Conservation (phyloP, 139 green algal genomes). For the Chlamydomonas incerta region DNA sequence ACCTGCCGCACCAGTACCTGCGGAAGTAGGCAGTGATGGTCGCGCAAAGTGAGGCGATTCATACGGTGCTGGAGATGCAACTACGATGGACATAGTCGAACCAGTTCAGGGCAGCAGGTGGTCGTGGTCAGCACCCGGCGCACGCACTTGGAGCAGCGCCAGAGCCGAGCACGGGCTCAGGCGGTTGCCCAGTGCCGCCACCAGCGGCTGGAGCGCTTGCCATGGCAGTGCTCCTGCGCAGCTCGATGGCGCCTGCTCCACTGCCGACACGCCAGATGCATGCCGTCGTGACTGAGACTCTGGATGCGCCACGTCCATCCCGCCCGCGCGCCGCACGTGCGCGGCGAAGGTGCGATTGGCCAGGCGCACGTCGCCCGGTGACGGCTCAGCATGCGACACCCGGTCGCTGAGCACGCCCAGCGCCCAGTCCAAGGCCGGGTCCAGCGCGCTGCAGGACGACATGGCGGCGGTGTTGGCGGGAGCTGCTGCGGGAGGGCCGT, state of each 20-base stretch:
- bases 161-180: background rate
- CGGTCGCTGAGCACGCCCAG: slow-evolving; percentile 2
- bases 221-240: background rate
- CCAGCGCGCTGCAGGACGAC: background rate
- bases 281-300: too few species aligned
- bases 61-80: too few species aligned
- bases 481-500: too few species aligned
- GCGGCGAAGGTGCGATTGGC: slow-evolving; percentile 24
- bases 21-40: background rate
- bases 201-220: slow-evolving; percentile 5
- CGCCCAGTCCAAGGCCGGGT: slow-evolving; percentile 31
- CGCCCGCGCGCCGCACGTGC: background rate
- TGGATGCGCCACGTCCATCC: background rate
- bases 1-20: slow-evolving; percentile 3
- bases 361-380: background rate
- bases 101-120: too few species aligned
- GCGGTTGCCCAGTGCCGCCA: background rate
- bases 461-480: too few species aligned
- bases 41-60: background rate
- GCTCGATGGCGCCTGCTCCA: background rate
- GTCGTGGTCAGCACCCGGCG: too few species aligned
- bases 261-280: background rate
- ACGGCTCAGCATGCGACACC: background rate
- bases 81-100: too few species aligned
- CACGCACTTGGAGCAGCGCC: slow-evolving; percentile 19